phyloP scores from a whole-genome alignment of 176 grass and related monocot genomes.

The Rhynchospora pubera region DNA sequence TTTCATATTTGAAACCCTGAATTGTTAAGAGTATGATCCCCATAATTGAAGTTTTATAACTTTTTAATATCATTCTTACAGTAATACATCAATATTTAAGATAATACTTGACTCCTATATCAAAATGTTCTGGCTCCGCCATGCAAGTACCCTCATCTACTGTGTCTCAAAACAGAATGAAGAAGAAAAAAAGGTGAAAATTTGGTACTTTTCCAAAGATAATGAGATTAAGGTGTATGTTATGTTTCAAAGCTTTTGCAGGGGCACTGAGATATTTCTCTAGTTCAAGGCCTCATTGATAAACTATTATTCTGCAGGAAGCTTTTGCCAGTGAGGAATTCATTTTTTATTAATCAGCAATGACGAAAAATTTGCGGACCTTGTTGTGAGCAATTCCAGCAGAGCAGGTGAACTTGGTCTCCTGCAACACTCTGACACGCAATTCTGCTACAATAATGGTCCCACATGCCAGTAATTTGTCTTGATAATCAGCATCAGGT shows the following conservation, averaged over 20 bases:
- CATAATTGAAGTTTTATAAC: no score
- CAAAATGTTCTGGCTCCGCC: no score
- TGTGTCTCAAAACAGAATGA: neutral
- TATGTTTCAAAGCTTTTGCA: neutral
- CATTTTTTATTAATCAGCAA: conserved; percentile 13
- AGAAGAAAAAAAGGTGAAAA: neutral
- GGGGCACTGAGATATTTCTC: neutral
- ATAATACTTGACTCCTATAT: no score
- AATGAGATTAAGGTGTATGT: neutral
- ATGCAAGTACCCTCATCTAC: neutral
- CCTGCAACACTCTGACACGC: conserved; percentile 57
- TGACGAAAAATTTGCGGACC: conserved; percentile 40
- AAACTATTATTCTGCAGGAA: neutral
- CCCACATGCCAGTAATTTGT: conserved; percentile 73
- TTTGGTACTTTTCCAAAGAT: neutral
- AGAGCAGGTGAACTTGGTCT: conserved; percentile 91
- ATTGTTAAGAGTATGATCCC: no score
- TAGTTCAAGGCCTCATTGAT: neutral
- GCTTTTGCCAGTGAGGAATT: neutral
- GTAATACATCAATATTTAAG: no score
- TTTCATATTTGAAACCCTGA: no score
- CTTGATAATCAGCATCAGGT: conserved; percentile 50
- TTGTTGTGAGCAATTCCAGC: conserved; percentile 95
- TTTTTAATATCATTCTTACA: no score
- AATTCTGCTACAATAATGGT: conserved; percentile 81